Base-by-base conservation (phyloP, 495 filamentous ascomycete species). In the Hyaloscypha bicolor region DNA sequence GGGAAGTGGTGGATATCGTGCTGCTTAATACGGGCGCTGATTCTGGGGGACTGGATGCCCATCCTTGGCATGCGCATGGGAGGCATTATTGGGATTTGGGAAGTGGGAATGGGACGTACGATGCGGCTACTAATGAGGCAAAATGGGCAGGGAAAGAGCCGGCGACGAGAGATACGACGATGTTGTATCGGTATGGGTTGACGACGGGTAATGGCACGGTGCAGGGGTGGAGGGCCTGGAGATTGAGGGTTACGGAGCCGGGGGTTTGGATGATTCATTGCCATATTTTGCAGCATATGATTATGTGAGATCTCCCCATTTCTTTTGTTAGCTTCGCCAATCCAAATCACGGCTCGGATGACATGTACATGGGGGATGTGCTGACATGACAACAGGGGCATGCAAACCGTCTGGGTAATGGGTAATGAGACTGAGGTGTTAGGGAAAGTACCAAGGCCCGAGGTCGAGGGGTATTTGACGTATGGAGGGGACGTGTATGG, bases 261-360 rank as follows among this genome's bases (percentile, higher is more conserved):
- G 85, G 86, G 3, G 85, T 86, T 19, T 89, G 86, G 86, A 85
- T 88, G 82, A 74, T 87, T 30, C 87, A 90, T 73, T 90, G 86
- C 68, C 87, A 90, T 74, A 82, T 84, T 45, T 73, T 84, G 61
- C 82, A 82, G 69, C 83, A 86, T 73, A 84, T 86, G 79, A 66
- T 83, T 21, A 81, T 83, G 80, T 81, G 82, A 67, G 79, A 65
- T 65, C 66, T 42, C 9, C 45, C 35, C 35, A 6, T 12, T 37
- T 37, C 12, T 12, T 37, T 37, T 37, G 3, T 12, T 48, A 16
- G 42, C 42, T 16, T 48, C 4, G 42, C 1, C 16, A 3, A 48
- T 25, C 25, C 25, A 25, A 19, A 48, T 19, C 4, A 4, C 4
- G 42, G 42, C 4, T 6, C 16, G 9, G 2, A 14, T 3, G 53